A percentile compares a stretch with the other conserved stretches of the same genome.
Evolutionary conservation across 345 rosid species (phyloP).

Genomic region (Linum tenue): DNA sequence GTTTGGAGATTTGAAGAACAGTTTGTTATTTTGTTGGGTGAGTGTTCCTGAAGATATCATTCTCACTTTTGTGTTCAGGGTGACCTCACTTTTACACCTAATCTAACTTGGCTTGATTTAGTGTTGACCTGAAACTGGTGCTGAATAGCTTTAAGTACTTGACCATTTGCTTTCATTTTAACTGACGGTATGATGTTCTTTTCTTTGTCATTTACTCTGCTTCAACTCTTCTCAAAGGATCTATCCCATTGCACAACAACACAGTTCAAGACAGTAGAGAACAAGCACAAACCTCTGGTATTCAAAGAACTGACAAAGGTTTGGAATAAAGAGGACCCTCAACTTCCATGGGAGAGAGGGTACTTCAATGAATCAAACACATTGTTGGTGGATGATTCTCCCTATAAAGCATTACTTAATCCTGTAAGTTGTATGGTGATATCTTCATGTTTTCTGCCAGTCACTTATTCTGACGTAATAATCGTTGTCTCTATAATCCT

Average conservation of each 20-base stretch:
- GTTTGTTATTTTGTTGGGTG: slow-evolving; percentile 86
- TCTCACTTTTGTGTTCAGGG: no score
- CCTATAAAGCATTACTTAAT: slow-evolving; percentile 87
- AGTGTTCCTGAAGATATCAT: neutral
- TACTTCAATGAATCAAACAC: slow-evolving; percentile 68
- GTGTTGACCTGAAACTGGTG: no score
- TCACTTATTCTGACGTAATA: neutral
- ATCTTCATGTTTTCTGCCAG: neutral
- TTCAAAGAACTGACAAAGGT: slow-evolving; percentile 66
- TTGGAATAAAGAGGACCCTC: slow-evolving; percentile 58
- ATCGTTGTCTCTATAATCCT: neutral
- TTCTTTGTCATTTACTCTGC: neutral
- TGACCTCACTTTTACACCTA: no score
- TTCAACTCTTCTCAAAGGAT: slow-evolving; percentile 34
- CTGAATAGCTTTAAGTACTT: no score
- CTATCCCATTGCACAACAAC: slow-evolving; percentile 55
- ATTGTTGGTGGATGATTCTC: slow-evolving; percentile 76
- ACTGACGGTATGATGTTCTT: neutral
- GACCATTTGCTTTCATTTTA: no score
- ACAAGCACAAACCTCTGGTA: slow-evolving; percentile 53
- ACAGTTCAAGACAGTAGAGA: slow-evolving; percentile 46
- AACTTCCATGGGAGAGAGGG: slow-evolving; percentile 60
- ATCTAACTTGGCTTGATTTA: no score
- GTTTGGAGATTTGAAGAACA: slow-evolving; percentile 66
- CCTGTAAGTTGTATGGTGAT: slow-evolving; percentile 47